Evolutionary conservation across 805 yeast species (phyloP).

Genomic region (Starmerella apicola): DNA sequence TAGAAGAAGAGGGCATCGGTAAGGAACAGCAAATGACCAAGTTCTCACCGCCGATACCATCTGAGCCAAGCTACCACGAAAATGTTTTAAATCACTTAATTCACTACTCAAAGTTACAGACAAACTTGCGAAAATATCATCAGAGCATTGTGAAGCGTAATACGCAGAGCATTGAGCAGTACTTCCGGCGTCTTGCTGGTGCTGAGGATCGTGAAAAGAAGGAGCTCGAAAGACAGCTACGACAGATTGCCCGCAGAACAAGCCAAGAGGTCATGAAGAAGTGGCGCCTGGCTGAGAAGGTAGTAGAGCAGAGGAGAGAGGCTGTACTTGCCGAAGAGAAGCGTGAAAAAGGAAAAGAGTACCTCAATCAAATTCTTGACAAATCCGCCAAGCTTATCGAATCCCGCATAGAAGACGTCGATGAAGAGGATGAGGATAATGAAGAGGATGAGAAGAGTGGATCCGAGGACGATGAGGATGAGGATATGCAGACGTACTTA

Average conservation of each 20-base stretch:
- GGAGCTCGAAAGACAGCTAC: constrained; percentile 59
- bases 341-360: constrained; percentile 71
- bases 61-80: constrained; percentile 48
- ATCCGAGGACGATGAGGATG: constrained; percentile 23
- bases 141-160: constrained; percentile 58
- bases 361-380: constrained; percentile 74
- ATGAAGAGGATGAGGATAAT: constrained; percentile 25
- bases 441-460: constrained; percentile 29
- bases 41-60: constrained; percentile 39
- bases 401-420: constrained; percentile 51
- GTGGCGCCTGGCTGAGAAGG: constrained; percentile 80
- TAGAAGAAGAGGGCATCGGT: constrained; percentile 25
- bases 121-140: constrained; percentile 51
- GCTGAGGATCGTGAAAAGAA: constrained; percentile 72
- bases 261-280: constrained; percentile 76
- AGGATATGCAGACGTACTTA: constrained; percentile 21
- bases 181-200: constrained; percentile 75
- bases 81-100: constrained; percentile 66
- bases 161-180: constrained; percentile 71
- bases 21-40: constrained; percentile 24
- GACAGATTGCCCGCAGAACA: constrained; percentile 64
- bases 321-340: constrained; percentile 55
- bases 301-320: constrained; percentile 59
- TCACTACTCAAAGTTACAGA: constrained; percentile 55
- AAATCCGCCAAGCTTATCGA: constrained; percentile 83